phyloP scores from a whole-genome alignment of 352 stramenopile species.

The Chloridella minuta region DNA sequence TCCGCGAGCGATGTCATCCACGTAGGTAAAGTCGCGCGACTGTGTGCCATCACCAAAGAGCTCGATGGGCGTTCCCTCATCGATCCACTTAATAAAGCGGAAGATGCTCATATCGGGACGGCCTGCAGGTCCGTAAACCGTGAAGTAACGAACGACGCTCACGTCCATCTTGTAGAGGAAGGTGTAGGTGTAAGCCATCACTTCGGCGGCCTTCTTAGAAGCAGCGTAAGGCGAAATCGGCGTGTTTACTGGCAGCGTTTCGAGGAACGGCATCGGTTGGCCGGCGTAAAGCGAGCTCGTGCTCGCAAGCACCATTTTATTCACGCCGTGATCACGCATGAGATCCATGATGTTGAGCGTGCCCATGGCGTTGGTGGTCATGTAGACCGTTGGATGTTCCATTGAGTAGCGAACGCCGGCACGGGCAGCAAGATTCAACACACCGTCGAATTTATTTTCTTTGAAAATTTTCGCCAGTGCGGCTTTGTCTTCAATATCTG shows the following conservation, averaged over 20 bases:
- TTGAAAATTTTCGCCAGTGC: slow-evolving; percentile 54
- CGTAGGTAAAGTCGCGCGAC: slow-evolving; percentile 78
- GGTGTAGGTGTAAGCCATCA: slow-evolving; percentile 81
- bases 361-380: slow-evolving; percentile 70
- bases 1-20: slow-evolving; percentile 82
- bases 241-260: slow-evolving; percentile 29
- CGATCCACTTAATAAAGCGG: slow-evolving; percentile 86
- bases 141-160: slow-evolving; percentile 85
- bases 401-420: slow-evolving; percentile 85
- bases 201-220: slow-evolving; percentile 79
- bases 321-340: slow-evolving; percentile 40
- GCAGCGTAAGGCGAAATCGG: slow-evolving; percentile 77
- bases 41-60: slow-evolving; percentile 62
- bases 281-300: slow-evolving; percentile 69
- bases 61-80: slow-evolving; percentile 50
- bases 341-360: slow-evolving; percentile 65
- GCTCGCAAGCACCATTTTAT: slow-evolving; percentile 76
- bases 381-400: slow-evolving; percentile 83
- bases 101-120: slow-evolving; percentile 88
- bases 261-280: slow-evolving; percentile 52
- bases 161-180: slow-evolving; percentile 66
- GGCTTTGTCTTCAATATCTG: slow-evolving; percentile 62
- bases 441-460: slow-evolving; percentile 34
- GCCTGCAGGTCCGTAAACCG: slow-evolving; percentile 68
- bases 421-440: slow-evolving; percentile 72